phyloP scores from a whole-genome alignment of 352 stramenopile genomes.

The Phytophthora nicotianae region DNA sequence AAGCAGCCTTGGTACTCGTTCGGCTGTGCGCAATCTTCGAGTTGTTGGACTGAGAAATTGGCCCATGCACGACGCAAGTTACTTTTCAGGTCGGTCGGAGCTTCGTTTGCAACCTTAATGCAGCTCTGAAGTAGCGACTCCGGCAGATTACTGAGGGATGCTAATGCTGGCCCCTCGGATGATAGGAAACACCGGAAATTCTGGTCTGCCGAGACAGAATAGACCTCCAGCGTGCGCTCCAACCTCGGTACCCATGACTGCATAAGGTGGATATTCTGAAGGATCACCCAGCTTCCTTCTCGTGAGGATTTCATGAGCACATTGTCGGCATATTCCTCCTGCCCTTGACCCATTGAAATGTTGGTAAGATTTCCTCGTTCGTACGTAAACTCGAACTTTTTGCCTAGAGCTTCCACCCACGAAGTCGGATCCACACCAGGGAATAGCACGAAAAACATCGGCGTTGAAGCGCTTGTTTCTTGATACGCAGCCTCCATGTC shows the following conservation, averaged over 20 bases:
- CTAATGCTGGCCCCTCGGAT: conserved; percentile 85
- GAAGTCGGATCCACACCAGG: conserved; percentile 89
- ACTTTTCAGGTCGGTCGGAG: conserved; percentile 80
- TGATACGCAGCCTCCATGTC: conserved; percentile 88
- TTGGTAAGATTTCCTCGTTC: conserved; percentile 78
- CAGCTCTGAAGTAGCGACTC: conserved; percentile 85
- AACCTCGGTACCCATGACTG: conserved; percentile 88
- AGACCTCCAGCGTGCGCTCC: conserved; percentile 79
- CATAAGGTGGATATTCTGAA: conserved; percentile 94
- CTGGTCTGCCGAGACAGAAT: conserved; percentile 82
- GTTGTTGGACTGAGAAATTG: conserved; percentile 79
- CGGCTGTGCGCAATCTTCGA: conserved; percentile 69
- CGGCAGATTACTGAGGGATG: conserved; percentile 90
- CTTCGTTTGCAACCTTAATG: conserved; percentile 89
- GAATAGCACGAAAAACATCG: conserved; percentile 94
- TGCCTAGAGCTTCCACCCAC: conserved; percentile 84
- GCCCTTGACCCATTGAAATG: conserved; percentile 91
- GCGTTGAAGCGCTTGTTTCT: conserved; percentile 90
- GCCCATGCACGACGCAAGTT: conserved; percentile 84
- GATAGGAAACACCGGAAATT: conserved; percentile 96
- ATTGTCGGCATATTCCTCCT: conserved; percentile 76
- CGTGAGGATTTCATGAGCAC: conserved; percentile 71
- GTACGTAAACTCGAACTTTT: conserved; percentile 84
- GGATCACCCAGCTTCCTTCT: conserved; percentile 88
- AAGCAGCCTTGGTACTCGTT: conserved; percentile 93